These are phyloP conservation scores for Papiliotrema fonsecae DNA, from an alignment of 1,284 basidiomycete species.

Conservation along the genomic window DNA sequence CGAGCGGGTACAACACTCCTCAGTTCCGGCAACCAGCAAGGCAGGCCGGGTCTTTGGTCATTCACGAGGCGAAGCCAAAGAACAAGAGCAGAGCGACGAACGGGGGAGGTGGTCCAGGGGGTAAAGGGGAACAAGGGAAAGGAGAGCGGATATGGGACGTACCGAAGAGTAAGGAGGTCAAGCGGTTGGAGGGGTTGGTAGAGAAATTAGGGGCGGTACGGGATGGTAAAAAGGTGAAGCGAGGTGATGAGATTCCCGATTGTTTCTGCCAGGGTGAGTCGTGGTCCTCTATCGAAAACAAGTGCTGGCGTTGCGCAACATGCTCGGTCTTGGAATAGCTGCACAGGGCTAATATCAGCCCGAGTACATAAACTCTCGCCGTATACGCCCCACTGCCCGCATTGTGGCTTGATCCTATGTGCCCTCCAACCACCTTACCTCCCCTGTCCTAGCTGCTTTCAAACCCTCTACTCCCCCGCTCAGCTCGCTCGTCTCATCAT, in stretches of 20 bases:
- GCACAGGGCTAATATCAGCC: conserved; percentile 23
- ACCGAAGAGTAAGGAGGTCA: conserved; percentile 35
- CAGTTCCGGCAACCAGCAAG: conserved; percentile 2
- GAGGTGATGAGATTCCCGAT: conserved; percentile 14
- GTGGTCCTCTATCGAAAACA: not conserved
- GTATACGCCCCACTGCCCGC: conserved; percentile 45
- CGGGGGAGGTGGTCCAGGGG: conserved; percentile 2
- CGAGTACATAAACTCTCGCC: conserved; percentile 44
- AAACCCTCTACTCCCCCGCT: conserved; percentile 32
- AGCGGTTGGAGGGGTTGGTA: conserved; percentile 36
- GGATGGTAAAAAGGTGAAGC: conserved; percentile 24
- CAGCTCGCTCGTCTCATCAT: conserved; percentile 38
- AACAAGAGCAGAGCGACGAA: not conserved
- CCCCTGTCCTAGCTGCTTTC: conserved; percentile 48
- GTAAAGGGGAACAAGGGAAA: too few relatives aligned
- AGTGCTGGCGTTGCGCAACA: not conserved
- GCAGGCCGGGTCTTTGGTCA: conserved; percentile 22
- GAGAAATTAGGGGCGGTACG: conserved; percentile 26
- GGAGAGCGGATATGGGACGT: conserved; percentile 42
- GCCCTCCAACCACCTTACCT: conserved; percentile 39
- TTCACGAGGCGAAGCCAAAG: conserved; percentile 17
- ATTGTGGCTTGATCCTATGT: conserved; percentile 47
- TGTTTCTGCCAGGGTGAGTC: conserved; percentile 50
- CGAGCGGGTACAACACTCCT: not conserved
- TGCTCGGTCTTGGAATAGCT: not conserved